Evolutionary conservation across 495 filamentous ascomycete genomes (phyloP), one percentile per base, ranked within the genome.

Genomic region (Pseudoneurospora amorphoporcata): DNA sequence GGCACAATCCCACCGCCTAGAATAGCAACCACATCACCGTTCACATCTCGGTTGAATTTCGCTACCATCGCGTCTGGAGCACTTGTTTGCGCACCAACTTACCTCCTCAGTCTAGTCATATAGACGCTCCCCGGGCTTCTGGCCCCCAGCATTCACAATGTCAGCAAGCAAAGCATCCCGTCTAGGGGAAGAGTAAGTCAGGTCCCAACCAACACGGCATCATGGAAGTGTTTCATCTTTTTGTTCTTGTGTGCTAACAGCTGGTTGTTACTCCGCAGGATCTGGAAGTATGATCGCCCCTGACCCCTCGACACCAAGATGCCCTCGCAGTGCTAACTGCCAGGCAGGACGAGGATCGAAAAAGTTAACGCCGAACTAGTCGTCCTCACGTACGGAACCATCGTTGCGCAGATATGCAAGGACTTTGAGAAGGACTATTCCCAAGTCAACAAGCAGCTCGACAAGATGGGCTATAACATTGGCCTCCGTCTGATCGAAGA

Each of bases 391-490:
- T 99, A 99, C 79, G 95, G 95, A 73, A 98, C 96, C 16, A 97
- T 99, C 76, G 95, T 99, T 71, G 91, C 93, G 45, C 95, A 98
- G 81, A 87, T 99, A 70, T 97, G 94, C 83, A 94, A 95, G 80
- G 95, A 99, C 85, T 97, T 91, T 78, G 93, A 97, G 74, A 90
- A 89, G 73, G 91, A 98, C 81, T 99, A 99, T 77, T 86, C 88
- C 69, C 92, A 98, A 80, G 95, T 94, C 80, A 99, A 99, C 84
- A 93, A 93, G 83, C 95, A 99, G 80, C 85, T 99, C 65, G 95
- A 99, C 79, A 96, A 94, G 83, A 99, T 99, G 95, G 95, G 95
- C 43, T 97, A 98, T 85, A 98, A 97, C 76, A 98, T 99, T 72
- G 95, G 95, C 8, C 87, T 98, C 81, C 92, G 95, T 37, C 84